These are phyloP conservation scores for Acanthamoeba royreba DNA, from an alignment of 208 protist genomes.

Conservation along the genomic window DNA sequence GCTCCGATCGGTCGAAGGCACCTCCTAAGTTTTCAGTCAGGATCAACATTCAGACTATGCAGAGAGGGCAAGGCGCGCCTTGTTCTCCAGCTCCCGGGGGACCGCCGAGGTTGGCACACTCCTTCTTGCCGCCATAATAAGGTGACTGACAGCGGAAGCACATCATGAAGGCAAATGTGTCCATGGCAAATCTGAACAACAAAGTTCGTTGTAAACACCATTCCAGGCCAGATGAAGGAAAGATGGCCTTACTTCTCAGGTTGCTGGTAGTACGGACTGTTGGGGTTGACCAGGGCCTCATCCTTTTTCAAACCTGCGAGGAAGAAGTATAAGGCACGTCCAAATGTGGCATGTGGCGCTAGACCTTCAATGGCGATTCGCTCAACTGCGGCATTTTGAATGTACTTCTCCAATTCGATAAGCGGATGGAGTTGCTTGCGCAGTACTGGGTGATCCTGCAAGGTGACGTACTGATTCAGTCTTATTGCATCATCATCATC, in stretches of 20 bases:
- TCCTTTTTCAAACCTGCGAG: background rate
- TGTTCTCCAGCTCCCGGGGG: background rate
- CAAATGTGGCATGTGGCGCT: too few relatives aligned
- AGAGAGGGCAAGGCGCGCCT: background rate
- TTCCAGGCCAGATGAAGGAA: too few relatives aligned
- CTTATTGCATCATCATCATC: background rate
- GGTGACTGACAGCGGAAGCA: background rate
- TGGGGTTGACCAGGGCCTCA: background rate
- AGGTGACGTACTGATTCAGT: too few relatives aligned
- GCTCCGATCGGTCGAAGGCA: background rate
- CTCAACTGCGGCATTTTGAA: background rate
- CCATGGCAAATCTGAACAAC: background rate
- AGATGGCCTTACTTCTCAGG: background rate
- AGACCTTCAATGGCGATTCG: background rate
- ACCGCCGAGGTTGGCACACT: background rate
- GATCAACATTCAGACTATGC: too few relatives aligned
- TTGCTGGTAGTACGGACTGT: conserved; percentile 5
- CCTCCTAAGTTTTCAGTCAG: too few relatives aligned
- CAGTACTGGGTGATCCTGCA: background rate
- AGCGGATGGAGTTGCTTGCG: background rate
- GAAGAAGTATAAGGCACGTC: too few relatives aligned
- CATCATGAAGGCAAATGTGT: conserved; percentile 1
- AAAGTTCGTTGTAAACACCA: too few relatives aligned
- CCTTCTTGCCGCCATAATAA: conserved; percentile 27
- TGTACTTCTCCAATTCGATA: background rate